Evolutionary conservation across 805 yeast species (phyloP).

Genomic region (Ogataea allantospora): DNA sequence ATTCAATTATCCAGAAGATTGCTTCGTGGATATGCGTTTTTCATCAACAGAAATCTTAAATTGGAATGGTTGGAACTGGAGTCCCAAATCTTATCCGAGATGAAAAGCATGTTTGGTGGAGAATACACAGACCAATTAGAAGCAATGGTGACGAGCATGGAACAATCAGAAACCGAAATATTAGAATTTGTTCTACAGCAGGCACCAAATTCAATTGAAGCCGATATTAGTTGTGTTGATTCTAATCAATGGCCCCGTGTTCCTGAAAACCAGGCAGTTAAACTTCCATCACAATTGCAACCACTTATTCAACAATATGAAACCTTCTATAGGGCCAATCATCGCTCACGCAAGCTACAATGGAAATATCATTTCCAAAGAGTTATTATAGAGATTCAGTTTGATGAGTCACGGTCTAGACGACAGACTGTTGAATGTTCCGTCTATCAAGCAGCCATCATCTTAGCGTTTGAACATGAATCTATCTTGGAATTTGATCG

Average conservation of each 20-base stretch:
- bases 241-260: conserved; percentile 24
- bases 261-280: conserved; percentile 21
- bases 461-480: conserved; percentile 37
- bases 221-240: conserved; percentile 15
- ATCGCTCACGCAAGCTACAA: conserved; percentile 28
- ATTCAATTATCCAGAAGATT: conserved; percentile 23
- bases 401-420: conserved; percentile 22
- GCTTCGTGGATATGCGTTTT: conserved; percentile 14
- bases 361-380: conserved; percentile 47
- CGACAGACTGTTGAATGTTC: conserved; percentile 32
- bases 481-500: conserved; percentile 25
- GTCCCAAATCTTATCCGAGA: conserved; percentile 2
- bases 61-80: conserved; percentile 14
- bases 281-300: conserved; percentile 15
- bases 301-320: conserved; percentile 12
- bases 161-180: conserved; percentile 14
- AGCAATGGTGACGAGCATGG: conserved; percentile 18
- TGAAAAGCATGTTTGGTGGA: conserved; percentile 15
- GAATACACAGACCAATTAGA: conserved; percentile 21
- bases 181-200: conserved; percentile 2
- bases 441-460: conserved; percentile 43
- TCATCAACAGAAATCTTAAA: conserved; percentile 3
- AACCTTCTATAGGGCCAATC: conserved; percentile 6
- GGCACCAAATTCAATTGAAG: conserved; percentile 1
- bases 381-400: conserved; percentile 33